Evolutionary conservation across 352 stramenopile species (phyloP), one percentile per base, ranked within the genome.

Genomic region (Phytophthora melonis): DNA sequence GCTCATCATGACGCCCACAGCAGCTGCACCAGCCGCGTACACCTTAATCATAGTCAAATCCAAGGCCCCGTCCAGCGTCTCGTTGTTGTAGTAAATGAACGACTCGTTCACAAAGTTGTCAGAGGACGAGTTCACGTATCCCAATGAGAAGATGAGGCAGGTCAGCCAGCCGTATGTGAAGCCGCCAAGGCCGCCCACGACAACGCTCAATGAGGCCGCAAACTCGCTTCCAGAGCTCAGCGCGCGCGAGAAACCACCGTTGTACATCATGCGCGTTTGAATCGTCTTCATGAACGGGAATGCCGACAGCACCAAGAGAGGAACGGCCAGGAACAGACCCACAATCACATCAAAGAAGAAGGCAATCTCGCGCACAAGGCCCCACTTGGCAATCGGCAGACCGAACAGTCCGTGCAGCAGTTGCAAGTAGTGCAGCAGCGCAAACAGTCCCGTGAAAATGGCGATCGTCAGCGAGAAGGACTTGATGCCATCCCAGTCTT

Each of bases 221-320:
- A 88, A 94, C 56, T 97, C 89, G 68, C 89, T 94, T 27, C 88
- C 90, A 45, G 88, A 91, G 65, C 89, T 95, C 63, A 97, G 66
- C 0, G 89, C 87, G 49, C 87, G 87, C 14, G 90, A 95, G 53
- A 97, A 97, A 47, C 90, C 89, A 19, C 90, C 89, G 63, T 97
- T 97, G 75, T 97, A 97, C 90, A 97, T 97, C 89, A 97, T 97
- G 34, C 90, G 89, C 43, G 90, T 95, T 60, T 97, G 90, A 60
- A 96, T 93, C 9, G 89, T 96, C 43, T 86, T 88, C 89, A 97
- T 96, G 70, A 96, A 97, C 21, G 89, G 90, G 65, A 97, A 89
- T 19, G 86, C 88, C 50, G 89, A 96, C 5, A 97, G 36, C 19
- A 96, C 49, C 47, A 96, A 53, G 18, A 97, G 79, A 23, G 89